These are phyloP conservation scores for Cladophialophora immunda DNA, from an alignment of 2,329 filamentous ascomycete genomes.

Conservation along the genomic window DNA sequence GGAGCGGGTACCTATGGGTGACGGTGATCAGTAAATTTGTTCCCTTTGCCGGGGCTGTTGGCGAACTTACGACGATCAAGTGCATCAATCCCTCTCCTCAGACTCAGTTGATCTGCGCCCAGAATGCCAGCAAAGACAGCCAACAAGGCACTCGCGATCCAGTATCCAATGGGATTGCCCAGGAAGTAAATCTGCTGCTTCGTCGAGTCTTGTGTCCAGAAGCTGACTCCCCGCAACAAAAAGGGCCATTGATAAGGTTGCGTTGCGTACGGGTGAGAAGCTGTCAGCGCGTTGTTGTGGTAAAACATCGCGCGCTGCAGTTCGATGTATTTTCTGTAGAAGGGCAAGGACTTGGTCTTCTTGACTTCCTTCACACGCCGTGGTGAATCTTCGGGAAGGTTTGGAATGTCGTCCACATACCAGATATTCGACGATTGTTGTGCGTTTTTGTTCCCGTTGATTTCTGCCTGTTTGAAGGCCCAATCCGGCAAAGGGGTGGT, in stretches of 20 bases:
- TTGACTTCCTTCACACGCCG: constrained; percentile 79
- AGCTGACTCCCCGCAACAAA: constrained; percentile 94
- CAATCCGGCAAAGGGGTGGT: constrained; percentile 94
- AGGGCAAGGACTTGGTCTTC: constrained; percentile 83
- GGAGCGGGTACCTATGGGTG: constrained; percentile 75
- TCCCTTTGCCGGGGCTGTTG: constrained; percentile 4
- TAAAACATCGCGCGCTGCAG: constrained; percentile 98
- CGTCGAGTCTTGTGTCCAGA: constrained; percentile 98
- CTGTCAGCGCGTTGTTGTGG: constrained; percentile 98
- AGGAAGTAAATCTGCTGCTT: constrained; percentile 98
- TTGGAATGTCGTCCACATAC: constrained; percentile 91
- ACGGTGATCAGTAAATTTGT: constrained; percentile 45
- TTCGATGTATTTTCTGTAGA: constrained; percentile 94
- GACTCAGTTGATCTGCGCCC: constrained; percentile 89
- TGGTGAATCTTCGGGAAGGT: constrained; percentile 73
- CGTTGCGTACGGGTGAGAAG: constrained; percentile 94
- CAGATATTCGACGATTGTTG: constrained; percentile 90
- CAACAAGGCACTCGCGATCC: constrained; percentile 89
- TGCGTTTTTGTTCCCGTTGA: constrained; percentile 98
- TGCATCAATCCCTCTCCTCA: constrained; percentile 91
- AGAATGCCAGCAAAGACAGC: constrained; percentile 94
- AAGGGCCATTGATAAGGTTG: constrained; percentile 98
- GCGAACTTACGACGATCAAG: constrained; percentile 83
- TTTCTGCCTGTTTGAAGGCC: constrained; percentile 96
- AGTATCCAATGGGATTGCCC: constrained; percentile 96